Evolutionary conservation across 2,329 filamentous ascomycete species (phyloP).

Genomic region (Epichloe hybrida): DNA sequence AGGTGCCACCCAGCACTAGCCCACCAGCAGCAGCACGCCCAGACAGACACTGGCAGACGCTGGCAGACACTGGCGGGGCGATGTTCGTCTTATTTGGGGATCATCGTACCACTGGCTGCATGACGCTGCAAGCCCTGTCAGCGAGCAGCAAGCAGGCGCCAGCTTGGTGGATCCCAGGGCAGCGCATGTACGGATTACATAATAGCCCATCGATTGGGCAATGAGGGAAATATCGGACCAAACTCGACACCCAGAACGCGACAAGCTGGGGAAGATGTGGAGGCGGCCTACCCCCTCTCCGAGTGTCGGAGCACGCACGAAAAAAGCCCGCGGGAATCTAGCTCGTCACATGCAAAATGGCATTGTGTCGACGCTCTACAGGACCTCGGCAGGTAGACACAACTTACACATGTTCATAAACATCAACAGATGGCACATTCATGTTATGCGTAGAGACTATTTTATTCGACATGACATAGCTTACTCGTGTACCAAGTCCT

Average conservation of each 20-base stretch:
- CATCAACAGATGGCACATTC: no score
- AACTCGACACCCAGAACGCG: not conserved
- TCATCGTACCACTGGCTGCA: not conserved
- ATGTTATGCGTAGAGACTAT: no score
- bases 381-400: no score
- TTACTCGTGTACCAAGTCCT: no score
- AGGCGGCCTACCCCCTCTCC: not conserved
- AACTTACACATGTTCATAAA: no score
- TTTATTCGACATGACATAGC: no score
- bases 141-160: not conserved
- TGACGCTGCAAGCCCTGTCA: not conserved
- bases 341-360: no score
- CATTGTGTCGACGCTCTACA: no score
- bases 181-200: no score
- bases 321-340: no score
- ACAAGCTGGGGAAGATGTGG: not conserved
- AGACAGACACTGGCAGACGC: not conserved
- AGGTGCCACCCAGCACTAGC: not conserved
- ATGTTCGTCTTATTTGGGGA: not conserved
- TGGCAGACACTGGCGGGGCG: no score
- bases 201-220: not conserved
- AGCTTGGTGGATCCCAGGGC: not conserved
- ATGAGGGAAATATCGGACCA: not conserved
- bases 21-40: not conserved
- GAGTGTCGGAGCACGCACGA: not conserved